Conservation (phyloP, 2,329 filamentous ascomycete genomes). For the Seiridium cupressi region DNA sequence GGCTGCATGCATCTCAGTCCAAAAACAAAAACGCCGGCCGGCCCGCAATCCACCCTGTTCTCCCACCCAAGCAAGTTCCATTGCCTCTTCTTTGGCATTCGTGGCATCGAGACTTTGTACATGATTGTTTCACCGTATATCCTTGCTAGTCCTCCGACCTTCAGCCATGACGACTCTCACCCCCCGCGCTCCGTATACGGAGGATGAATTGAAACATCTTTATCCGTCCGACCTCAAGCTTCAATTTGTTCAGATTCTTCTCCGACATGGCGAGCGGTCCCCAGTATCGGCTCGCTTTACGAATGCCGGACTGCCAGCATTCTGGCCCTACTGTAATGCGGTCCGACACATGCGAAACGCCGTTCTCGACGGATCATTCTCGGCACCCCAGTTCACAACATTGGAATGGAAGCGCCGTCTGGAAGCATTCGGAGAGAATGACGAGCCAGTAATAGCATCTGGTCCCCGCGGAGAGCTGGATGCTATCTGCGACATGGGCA, state of each 20-base stretch:
- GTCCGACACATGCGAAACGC: conserved; percentile 65
- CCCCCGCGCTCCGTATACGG: conserved; percentile 73
- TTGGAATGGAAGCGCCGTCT: conserved; percentile 69
- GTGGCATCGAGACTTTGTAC: background rate
- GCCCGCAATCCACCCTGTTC: background rate
- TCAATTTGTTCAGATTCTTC: conserved; percentile 83
- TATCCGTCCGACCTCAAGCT: conserved; percentile 81
- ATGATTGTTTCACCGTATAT: background rate
- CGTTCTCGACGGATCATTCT: conserved; percentile 40
- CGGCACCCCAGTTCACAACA: conserved; percentile 36
- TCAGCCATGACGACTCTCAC: conserved; percentile 72
- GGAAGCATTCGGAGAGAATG: conserved; percentile 74
- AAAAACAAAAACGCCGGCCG: background rate
- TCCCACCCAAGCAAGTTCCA: background rate
- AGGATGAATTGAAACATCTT: conserved; percentile 74
- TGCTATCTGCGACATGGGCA: conserved; percentile 74
- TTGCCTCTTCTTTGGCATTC: background rate
- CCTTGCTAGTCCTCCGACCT: background rate
- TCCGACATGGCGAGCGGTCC: conserved; percentile 78
- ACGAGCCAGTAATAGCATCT: conserved; percentile 67
- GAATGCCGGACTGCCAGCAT: conserved; percentile 65
- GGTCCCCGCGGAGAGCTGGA: conserved; percentile 72
- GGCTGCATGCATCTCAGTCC: no score
- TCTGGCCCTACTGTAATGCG: conserved; percentile 89
- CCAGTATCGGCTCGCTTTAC: conserved; percentile 87